These are phyloP conservation scores for Manihot esculenta DNA, from an alignment of 441 rosid genomes.

Conservation along the genomic window DNA sequence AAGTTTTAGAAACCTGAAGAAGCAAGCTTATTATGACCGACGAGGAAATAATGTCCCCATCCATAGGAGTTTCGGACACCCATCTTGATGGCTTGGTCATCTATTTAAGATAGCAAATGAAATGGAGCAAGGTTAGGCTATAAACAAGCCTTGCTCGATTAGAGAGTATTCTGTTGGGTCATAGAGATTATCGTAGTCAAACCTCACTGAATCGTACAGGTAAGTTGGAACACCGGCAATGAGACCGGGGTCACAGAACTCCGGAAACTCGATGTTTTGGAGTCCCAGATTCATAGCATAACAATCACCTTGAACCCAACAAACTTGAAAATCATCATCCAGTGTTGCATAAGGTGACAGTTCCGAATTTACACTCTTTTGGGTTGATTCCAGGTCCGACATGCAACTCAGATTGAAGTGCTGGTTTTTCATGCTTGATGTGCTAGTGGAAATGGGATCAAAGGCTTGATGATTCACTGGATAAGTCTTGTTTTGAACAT, in stretches of 20 bases:
- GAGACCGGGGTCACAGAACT: constrained; percentile 38
- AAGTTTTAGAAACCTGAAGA: constrained; percentile 23
- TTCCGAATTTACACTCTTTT: constrained; percentile 39
- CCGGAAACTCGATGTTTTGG: constrained; percentile 47
- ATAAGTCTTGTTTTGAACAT: constrained; percentile 34
- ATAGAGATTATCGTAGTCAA: constrained; percentile 50
- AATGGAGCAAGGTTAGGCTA: constrained; percentile 42
- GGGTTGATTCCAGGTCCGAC: constrained; percentile 38
- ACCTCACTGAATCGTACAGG: constrained; percentile 51
- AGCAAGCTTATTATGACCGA: constrained; percentile 34
- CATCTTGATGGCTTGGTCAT: constrained; percentile 24
- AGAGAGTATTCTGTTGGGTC: constrained; percentile 66
- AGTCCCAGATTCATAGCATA: constrained; percentile 48
- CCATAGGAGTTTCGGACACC: constrained; percentile 25
- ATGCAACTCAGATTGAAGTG: constrained; percentile 35
- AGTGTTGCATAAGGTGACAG: constrained; percentile 33
- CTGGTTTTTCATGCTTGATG: constrained; percentile 38
- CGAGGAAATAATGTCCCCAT: constrained; percentile 32
- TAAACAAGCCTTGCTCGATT: constrained; percentile 65
- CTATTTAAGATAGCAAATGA: constrained; percentile 22
- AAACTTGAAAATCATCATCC: constrained; percentile 47
- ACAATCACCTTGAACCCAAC: constrained; percentile 54
- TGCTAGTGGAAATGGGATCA: constrained; percentile 35
- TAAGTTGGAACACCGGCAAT: constrained; percentile 48
- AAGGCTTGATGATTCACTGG: constrained; percentile 35